Percentiles rank a stretch among this genome's conserved stretches.
phyloP scores from a whole-genome alignment of 768 basidiomycete species.

The Auriscalpium orientale region DNA sequence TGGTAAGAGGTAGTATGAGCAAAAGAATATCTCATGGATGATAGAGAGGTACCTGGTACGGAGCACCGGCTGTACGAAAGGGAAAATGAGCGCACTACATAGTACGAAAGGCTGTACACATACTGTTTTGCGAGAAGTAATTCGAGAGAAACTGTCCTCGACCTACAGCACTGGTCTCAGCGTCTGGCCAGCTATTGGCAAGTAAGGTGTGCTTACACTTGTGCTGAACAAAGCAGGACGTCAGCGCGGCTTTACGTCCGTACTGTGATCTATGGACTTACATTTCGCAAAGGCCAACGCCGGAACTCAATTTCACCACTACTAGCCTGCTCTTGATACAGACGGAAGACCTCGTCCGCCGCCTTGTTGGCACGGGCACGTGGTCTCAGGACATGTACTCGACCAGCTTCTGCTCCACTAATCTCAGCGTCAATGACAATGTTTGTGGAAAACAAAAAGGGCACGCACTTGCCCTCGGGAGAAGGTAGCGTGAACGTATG shows the following conservation, averaged over 20 bases:
- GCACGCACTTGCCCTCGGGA: background rate
- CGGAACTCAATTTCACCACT: constrained; percentile 52
- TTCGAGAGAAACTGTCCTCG: constrained; percentile 66
- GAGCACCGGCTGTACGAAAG: constrained; percentile 52
- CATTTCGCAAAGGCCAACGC: constrained; percentile 63
- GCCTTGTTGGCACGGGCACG: constrained; percentile 27
- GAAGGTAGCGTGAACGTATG: no score
- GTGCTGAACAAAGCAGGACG: constrained; percentile 37
- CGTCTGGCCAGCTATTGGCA: background rate
- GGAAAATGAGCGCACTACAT: background rate
- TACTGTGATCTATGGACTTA: constrained; percentile 29
- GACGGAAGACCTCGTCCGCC: constrained; percentile 51
- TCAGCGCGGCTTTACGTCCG: background rate
- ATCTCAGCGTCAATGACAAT: no score
- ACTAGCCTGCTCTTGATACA: constrained; percentile 62
- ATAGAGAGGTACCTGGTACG: constrained; percentile 54
- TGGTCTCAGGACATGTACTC: constrained; percentile 9
- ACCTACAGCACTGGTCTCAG: constrained; percentile 30
- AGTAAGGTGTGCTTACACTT: constrained; percentile 40
- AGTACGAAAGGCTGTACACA: constrained; percentile 17
- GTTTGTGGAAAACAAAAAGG: background rate
- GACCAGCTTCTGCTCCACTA: no score
- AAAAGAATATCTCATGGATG: background rate
- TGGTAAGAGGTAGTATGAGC: constrained; percentile 19
- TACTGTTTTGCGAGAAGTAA: constrained; percentile 83